These are phyloP conservation scores for Chlamydomonas sp. DNA, from an alignment of 139 green algal genomes.

Conservation along the genomic window DNA sequence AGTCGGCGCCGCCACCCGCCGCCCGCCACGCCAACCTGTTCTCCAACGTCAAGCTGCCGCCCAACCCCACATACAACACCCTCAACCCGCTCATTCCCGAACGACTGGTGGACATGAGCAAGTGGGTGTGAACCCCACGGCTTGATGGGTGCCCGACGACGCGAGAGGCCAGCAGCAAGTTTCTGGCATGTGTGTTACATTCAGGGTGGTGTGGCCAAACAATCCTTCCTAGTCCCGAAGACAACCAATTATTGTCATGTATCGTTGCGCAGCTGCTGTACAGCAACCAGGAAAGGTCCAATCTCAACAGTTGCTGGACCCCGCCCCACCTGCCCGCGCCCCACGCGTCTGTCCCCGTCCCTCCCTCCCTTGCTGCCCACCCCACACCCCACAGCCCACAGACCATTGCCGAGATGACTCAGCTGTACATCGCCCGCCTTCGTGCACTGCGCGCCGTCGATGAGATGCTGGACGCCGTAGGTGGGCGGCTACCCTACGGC, in stretches of 20 bases:
- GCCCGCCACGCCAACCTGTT: slow-evolving; percentile 4
- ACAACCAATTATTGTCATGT: too few relatives aligned
- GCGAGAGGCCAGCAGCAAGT: too few relatives aligned
- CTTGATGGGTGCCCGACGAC: too few relatives aligned
- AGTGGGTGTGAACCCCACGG: not conserved
- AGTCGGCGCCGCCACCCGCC: slow-evolving; percentile 17
- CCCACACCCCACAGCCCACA: not conserved
- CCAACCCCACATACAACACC: not conserved
- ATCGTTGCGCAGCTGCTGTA: too few relatives aligned
- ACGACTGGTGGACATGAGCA: slow-evolving; percentile 1
- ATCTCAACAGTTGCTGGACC: too few relatives aligned
- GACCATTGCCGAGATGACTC: not conserved
- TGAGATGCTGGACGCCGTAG: slow-evolving; percentile 47
- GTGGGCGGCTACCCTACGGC: slow-evolving; percentile 2
- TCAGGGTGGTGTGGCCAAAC: too few relatives aligned
- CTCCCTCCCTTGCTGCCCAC: not conserved
- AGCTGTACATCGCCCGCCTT: slow-evolving; percentile 32
- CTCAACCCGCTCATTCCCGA: slow-evolving; percentile 4
- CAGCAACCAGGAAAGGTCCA: too few relatives aligned
- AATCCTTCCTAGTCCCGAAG: too few relatives aligned
- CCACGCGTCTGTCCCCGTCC: not conserved
- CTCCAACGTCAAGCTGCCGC: not conserved
- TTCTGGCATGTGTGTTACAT: too few relatives aligned
- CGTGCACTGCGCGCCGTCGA: slow-evolving; percentile 40
- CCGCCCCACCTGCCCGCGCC: too few relatives aligned